Base-by-base conservation (phyloP, 2,329 filamentous ascomycete species). In the Penicillium sp. region DNA sequence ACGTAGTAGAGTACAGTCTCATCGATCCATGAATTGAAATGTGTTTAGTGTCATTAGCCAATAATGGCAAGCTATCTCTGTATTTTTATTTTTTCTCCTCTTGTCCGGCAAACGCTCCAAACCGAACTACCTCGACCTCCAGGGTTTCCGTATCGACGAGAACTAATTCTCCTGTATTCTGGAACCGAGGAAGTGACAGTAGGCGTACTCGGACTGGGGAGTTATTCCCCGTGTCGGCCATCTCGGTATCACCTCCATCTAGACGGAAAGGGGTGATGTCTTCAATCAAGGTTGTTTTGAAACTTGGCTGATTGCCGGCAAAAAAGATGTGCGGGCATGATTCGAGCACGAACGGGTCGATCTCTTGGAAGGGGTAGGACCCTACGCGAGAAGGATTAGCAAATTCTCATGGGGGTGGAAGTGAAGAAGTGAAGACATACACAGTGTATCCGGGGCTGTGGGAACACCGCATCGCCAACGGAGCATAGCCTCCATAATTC, bases 361-460 rank as follows among this genome's bases (percentile, higher is more conserved):
- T 84, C 15, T 94, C 89, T 72, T 97, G 92, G 73, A 96, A 99
- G 0, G 94, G 94, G 68, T 97, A 99, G 67, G 89, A 92, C 90
- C 90, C 90, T 92, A 54, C n/a, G n/a, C n/a, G 13, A 18, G 23
- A 20, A 2, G 32, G 26, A 39, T 68, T 50, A 62, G 54, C 41
- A 47, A 37, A 10, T 13, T 18, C 18, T 27, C n/a, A n/a, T 9
- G 24, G 24, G 1, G 10, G 9, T 4, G 8, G 29, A 48, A 21
- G 6, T n/a, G 10, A 34, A 12, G 34, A 18, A 10, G n/a, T 37
- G 30, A 21, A 50, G n/a, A 78, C 89, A 79, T 80, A 93, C 91
- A 96, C 36, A 99, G 70, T 0, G 95, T 99, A 72, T 99, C 95
- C 0, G 95, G 94, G 1, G 94, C 94, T 0, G 94, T 99, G 1